A percentile compares a stretch with the other conserved stretches of the same genome.
Conservation (phyloP, 2,329 filamentous ascomycete species). For the Aspergillus floridensis region DNA sequence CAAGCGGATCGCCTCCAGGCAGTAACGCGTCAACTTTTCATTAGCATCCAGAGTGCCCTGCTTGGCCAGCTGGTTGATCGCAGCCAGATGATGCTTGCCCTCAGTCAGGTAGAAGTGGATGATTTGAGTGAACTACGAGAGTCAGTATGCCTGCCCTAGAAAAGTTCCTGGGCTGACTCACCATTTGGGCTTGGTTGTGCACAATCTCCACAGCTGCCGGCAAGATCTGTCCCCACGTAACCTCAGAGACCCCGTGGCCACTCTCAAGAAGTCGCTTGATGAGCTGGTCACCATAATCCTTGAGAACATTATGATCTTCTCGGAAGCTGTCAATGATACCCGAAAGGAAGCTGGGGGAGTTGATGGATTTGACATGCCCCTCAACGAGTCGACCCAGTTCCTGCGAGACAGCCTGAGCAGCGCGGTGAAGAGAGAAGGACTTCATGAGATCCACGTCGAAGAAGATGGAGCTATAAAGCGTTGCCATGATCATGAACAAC, state of each 20-base stretch:
- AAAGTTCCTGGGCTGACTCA: constrained; percentile 39
- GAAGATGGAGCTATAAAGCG: constrained; percentile 66
- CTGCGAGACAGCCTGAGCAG: constrained; percentile 55
- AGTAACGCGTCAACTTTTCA: constrained; percentile 64
- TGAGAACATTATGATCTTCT: constrained; percentile 56
- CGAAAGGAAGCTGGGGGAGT: constrained; percentile 55
- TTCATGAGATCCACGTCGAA: constrained; percentile 65
- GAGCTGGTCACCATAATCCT: constrained; percentile 63
- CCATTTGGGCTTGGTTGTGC: constrained; percentile 67
- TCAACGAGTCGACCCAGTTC: constrained; percentile 64
- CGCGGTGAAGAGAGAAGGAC: constrained; percentile 62
- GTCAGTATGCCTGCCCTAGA: not conserved
- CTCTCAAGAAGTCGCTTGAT: constrained; percentile 63
- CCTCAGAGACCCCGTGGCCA: constrained; percentile 62
- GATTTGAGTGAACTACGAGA: constrained; percentile 62
- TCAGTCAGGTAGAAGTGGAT: constrained; percentile 69
- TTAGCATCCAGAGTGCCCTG: constrained; percentile 58
- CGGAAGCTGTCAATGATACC: constrained; percentile 48
- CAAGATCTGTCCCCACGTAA: constrained; percentile 69
- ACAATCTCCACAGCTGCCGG: constrained; percentile 66
- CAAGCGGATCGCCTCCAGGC: constrained; percentile 69
- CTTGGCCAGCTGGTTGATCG: constrained; percentile 60
- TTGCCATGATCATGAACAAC: constrained; percentile 59
- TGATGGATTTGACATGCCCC: constrained; percentile 62
- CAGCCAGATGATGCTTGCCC: constrained; percentile 55